Base-by-base conservation (phyloP, 1,284 basidiomycete genomes). In the Gymnopus androsaceus region DNA sequence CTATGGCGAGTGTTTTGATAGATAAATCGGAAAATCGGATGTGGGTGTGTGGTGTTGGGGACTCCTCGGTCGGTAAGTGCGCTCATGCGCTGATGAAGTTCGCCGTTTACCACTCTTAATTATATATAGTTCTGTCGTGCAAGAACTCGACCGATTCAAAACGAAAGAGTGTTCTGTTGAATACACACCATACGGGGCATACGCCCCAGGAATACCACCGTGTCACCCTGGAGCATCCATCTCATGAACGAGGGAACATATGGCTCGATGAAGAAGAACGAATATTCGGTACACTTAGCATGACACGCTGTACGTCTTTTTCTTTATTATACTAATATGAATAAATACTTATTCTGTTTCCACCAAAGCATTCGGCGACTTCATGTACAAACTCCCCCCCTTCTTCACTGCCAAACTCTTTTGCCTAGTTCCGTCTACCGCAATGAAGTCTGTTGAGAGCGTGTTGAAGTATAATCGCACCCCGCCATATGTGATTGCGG, bases 41-140 rank as follows among this genome's bases (percentile, higher is more conserved):
- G 48, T 50, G 48, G 36, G 48, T 50, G 11, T 50, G 48, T 28
- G 37, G 34, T 28, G 48, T 50, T 12, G 48, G 48, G 15, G 48
- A 50, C 19, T 50, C 48, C 4, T 50, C 48, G 15, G 48, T 50
- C 21, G 48, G 48, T 50, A 9, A 12, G 48, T 48, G n/a, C n/a
- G n/a, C 17, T 21, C 19, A 12, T 34, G 33, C 45, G 7, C 11
- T 11, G 25, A 28, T 30, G 14, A 12, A 7, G n/a, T 25, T 12
- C 33, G 7, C 3, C 25, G 7, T 23, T 33, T 36, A 34, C 2
- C 5, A 6, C n/a, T 21, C 14, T 21, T 37, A n/a, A n/a, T n/a
- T n/a, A n/a, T n/a, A n/a, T n/a, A n/a, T n/a, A 50, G 48, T 50
- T 4, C 15, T 38, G 2, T 50, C 48, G 9, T 38, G 11, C 2